phyloP scores from a whole-genome alignment of 768 basidiomycete genomes.

The Mycena epipterygia region DNA sequence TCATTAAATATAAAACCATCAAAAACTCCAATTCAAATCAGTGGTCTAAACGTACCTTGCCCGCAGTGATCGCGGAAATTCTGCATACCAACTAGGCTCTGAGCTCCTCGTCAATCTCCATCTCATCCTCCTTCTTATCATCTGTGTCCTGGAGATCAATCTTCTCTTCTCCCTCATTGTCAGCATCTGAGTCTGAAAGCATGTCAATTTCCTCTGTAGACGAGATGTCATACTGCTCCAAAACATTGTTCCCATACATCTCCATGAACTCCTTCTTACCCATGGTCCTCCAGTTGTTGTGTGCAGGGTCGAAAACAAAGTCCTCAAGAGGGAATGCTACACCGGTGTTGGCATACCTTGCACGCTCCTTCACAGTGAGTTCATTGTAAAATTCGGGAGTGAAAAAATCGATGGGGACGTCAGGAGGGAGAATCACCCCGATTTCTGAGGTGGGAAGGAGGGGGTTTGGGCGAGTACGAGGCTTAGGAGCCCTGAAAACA shows the following conservation, averaged over 20 bases:
- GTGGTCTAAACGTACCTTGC: no score
- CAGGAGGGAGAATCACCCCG: not conserved
- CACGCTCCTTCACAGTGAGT: slow-evolving; percentile 3
- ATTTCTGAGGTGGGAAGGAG: not conserved
- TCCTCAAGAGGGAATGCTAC: slow-evolving; percentile 3
- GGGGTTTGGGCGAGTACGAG: not conserved
- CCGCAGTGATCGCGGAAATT: no score
- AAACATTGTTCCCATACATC: not conserved
- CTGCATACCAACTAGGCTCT: no score
- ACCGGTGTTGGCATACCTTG: not conserved
- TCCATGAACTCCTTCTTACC: not conserved
- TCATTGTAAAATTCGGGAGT: slow-evolving; percentile 3
- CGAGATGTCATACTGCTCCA: not conserved
- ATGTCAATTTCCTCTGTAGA: not conserved
- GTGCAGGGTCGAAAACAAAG: not conserved
- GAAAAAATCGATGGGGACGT: slow-evolving; percentile 17
- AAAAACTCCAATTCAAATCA: no score
- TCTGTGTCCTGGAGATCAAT: not conserved
- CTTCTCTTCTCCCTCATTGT: slow-evolving; percentile 12
- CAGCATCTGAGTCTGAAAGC: not conserved
- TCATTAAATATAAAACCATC: no score
- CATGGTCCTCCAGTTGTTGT: slow-evolving; percentile 4
- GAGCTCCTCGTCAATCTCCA: slow-evolving; percentile 11
- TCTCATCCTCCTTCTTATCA: not conserved
- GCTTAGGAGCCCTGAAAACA: not conserved